These are phyloP conservation scores for Aspergillus hancockii DNA, from an alignment of 495 filamentous ascomycete species.

Conservation along the genomic window DNA sequence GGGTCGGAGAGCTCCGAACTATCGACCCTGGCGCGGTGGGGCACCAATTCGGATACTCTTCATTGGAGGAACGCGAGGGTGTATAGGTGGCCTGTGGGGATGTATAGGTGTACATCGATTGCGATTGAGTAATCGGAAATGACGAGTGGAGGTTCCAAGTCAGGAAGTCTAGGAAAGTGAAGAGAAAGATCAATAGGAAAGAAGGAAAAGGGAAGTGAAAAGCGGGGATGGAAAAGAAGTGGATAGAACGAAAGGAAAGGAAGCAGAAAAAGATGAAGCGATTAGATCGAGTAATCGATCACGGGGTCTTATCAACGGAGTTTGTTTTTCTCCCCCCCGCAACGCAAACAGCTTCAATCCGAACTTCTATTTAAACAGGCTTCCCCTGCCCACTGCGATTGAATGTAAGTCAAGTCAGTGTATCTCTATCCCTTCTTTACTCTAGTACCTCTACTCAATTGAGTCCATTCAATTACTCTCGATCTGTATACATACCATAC, in stretches of 20 bases:
- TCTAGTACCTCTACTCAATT: neutral
- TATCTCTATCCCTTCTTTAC: neutral
- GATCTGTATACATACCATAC: no score
- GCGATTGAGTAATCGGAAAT: conserved; percentile 15
- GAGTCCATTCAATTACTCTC: neutral
- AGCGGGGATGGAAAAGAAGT: neutral
- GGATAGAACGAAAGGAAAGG: neutral
- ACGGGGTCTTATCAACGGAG: conserved; percentile 13
- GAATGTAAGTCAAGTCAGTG: neutral
- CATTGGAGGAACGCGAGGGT: conserved; percentile 2
- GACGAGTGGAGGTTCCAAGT: neutral
- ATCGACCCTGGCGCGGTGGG: neutral
- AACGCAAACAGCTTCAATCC: neutral
- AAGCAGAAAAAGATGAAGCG: neutral
- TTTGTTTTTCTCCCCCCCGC: neutral
- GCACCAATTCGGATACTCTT: neutral
- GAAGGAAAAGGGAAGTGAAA: neutral
- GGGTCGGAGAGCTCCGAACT: conserved; percentile 31
- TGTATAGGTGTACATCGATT: conserved; percentile 13
- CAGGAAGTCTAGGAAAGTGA: conserved; percentile 6
- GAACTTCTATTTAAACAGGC: neutral
- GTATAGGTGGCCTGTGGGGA: conserved; percentile 5
- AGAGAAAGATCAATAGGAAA: neutral
- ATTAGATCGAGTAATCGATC: conserved; percentile 21
- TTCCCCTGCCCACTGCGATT: neutral